Conservation (phyloP, 2,329 filamentous ascomycete species). For the Hypocreales sp. region DNA sequence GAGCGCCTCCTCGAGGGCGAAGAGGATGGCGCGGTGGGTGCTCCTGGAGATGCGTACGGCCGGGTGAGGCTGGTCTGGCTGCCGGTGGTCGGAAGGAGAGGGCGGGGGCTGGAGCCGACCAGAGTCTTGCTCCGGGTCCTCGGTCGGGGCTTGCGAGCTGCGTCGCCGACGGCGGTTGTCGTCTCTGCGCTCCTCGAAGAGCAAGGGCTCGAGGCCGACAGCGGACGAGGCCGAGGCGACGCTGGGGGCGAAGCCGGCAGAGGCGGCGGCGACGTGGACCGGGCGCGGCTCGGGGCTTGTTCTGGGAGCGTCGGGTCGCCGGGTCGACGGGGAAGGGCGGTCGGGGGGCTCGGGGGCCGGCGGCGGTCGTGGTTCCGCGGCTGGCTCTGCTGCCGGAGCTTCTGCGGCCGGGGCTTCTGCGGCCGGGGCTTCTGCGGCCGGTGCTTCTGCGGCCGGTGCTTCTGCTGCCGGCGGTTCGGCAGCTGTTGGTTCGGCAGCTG, state of each 20-base stretch:
- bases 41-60: slow-evolving; percentile 58
- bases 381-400: too few relatives aligned
- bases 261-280: slow-evolving; percentile 30
- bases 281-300: slow-evolving; percentile 24
- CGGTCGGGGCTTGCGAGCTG: slow-evolving; percentile 33
- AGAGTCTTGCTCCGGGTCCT: slow-evolving; percentile 25
- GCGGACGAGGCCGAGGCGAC: slow-evolving; percentile 16
- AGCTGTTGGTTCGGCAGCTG: too few relatives aligned
- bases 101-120: slow-evolving; percentile 12
- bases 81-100: not conserved
- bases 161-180: too few relatives aligned
- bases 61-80: slow-evolving; percentile 29
- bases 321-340: slow-evolving; percentile 15
- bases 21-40: slow-evolving; percentile 82
- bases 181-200: slow-evolving; percentile 8
- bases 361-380: too few relatives aligned
- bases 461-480: too few relatives aligned
- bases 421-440: too few relatives aligned
- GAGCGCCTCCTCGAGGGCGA: slow-evolving; percentile 79
- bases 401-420: slow-evolving; percentile 7
- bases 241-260: slow-evolving; percentile 30
- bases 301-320: too few relatives aligned
- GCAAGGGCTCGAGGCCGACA: slow-evolving; percentile 26
- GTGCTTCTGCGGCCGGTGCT: too few relatives aligned
- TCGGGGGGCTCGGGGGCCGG: slow-evolving; percentile 20